Base-by-base conservation (phyloP, 441 rosid genomes). In the Mallotus japonicus region DNA sequence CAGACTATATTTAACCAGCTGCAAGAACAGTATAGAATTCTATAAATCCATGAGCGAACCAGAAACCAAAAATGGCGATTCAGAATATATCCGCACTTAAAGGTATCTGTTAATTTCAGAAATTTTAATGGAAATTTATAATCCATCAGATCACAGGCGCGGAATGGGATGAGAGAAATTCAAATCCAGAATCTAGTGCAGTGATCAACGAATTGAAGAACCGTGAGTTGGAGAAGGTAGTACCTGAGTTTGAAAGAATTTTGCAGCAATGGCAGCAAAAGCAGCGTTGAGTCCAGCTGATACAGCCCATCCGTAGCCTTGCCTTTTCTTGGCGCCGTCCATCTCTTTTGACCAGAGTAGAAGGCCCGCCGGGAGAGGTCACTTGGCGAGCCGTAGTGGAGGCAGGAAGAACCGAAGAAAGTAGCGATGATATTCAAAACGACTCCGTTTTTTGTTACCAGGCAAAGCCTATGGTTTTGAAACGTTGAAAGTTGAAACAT, bases 261-360 rank as follows among this genome's bases (percentile, higher is more conserved):
- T 93, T 4, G 97, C 95, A 19, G 92, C 84, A 20, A 90, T 78
- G 78, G 98, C 98, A 3, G 96, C 87, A 34, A 88, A 74, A 76
- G 96, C 98, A 10, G 98, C 97, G 73, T 83, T 88, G 71, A 88
- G 61, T 11, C 98, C 95, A 24, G 96, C 96, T 17, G 82, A 73
- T 59, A 88, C 70, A 55, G 96, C 96, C 94, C 92, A 93, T 11
- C 77, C 78, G 72, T 91, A 91, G 19, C 98, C 97, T 81, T 73
- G 74, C 60, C 75, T 62, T 61, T 20, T 68, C 42, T 67, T 77
- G 46, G 70, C 70, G 22, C 65, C 75, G 32, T 58, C 84, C 86
- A 83, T 84, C 8, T 67, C 79, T 46, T 24, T 24, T 24, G 28
- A 46, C 17, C 19, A 63, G 47, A 16, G 9, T 6, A 50, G 3